These are phyloP conservation scores for Cymodocea nodosa DNA, from an alignment of 116 monocot species.

Conservation along the genomic window DNA sequence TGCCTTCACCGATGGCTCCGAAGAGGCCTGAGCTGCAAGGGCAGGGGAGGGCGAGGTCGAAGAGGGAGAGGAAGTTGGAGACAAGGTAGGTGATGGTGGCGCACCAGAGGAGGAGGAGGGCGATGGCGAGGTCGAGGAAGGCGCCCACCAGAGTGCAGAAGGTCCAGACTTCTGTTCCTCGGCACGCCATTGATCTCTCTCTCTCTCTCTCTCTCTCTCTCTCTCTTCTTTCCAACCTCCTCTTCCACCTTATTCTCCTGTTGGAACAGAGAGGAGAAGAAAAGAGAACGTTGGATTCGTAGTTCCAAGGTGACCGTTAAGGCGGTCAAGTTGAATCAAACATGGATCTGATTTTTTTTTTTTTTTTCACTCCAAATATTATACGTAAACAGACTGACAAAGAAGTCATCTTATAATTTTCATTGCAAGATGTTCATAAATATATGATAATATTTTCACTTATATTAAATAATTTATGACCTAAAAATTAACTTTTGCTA, in stretches of 20 bases:
- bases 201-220: not conserved
- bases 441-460: too few relatives aligned
- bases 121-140: slow-evolving; percentile 48
- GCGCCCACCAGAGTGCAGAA: slow-evolving; percentile 40
- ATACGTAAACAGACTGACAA: too few relatives aligned
- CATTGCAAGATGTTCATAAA: too few relatives aligned
- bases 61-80: slow-evolving; percentile 40
- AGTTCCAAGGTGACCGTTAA: not conserved
- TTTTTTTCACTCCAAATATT: too few relatives aligned
- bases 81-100: slow-evolving; percentile 34
- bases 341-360: too few relatives aligned
- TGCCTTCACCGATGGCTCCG: slow-evolving; percentile 1
- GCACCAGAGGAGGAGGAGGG: slow-evolving; percentile 51
- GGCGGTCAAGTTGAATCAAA: not conserved
- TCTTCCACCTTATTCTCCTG: too few relatives aligned
- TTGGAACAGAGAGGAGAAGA: not conserved
- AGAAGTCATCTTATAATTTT: too few relatives aligned
- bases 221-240: too few relatives aligned
- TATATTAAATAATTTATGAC: too few relatives aligned
- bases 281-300: not conserved
- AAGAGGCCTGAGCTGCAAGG: slow-evolving; percentile 30
- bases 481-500: too few relatives aligned
- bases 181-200: slow-evolving; percentile 14
- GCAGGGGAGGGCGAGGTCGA: slow-evolving; percentile 49
- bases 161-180: slow-evolving; percentile 25